Base-by-base conservation (phyloP, 768 basidiomycete species). In the Paxillus ammoniavirescens region DNA sequence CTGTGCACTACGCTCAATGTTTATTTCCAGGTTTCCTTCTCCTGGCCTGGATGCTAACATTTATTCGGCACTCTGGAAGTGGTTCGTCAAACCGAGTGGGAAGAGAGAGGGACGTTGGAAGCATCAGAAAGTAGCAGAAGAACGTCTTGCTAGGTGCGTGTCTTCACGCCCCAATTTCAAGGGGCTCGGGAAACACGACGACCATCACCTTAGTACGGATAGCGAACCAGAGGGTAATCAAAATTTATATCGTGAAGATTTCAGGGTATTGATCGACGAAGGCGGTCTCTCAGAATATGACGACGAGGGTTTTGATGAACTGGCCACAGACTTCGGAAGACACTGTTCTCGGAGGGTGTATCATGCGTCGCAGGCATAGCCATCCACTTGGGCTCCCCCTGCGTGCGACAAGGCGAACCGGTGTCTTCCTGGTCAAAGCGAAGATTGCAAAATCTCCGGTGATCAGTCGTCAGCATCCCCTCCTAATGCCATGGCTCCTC, bases 11-110 rank as follows among this genome's bases (percentile, higher is more conserved):
- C 60, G 83, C 23, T 73, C 76, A 10, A 72, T 74, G 2, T 83
- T 76, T 55, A 70, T 83, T 49, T 72, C 74, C 15, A 71, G 74
- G 47, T 69, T 83, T 7, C 77, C 81, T 1, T 65, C n/a, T n/a
- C 66, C 46, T 75, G 80, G 0, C 66, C 82, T 21, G 58, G 74
- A 77, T 47, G 62, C 71, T 2, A 64, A 63, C 1, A 63, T 81
- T 13, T 74, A 75, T 52, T 58, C 68, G 0, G 74, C 77, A 0
- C 73, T 81, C 48, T 73, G 75, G 73, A 63, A 68, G 1, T 73
- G 72, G 75, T 76, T 73, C 40, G 71, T 81, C 26, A 68, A 70
- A 6, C 77, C 79, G 5, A 76, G 74, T 31, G 68, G 72, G 30
- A 67, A 65, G 18, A 66, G 70, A 28, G 66, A 71, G 9, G 68